Conservation (phyloP, 73 alveolate genomes). For the Paramecium pentaurelia region DNA sequence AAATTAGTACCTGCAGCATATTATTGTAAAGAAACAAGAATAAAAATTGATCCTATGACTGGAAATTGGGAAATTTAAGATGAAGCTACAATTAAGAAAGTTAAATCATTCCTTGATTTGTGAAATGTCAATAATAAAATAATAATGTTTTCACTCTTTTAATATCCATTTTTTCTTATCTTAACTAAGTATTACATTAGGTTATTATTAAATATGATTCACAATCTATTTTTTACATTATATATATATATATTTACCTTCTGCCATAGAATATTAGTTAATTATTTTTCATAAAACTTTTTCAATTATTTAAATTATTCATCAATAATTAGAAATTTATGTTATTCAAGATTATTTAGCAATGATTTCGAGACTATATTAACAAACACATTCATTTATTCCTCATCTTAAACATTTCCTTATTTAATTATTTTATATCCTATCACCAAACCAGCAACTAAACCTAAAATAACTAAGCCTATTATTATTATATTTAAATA, state of each 20-base stretch:
- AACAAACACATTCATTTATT: not conserved
- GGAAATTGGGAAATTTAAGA: not conserved
- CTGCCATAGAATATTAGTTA: not conserved
- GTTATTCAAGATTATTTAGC: not conserved
- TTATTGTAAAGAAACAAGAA: constrained; percentile 35
- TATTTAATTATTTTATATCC: not conserved
- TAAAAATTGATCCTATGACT: not conserved
- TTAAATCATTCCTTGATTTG: constrained; percentile 19
- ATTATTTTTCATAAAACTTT: not conserved
- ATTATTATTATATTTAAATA: not conserved
- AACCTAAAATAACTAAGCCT: not conserved
- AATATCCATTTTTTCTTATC: not conserved
- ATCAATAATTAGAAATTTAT: not conserved
- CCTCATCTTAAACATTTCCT: not conserved
- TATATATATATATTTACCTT: not conserved
- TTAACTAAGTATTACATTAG: not conserved
- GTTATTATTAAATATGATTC: not conserved
- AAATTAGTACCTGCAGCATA: constrained; percentile 54
- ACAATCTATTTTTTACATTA: not conserved
- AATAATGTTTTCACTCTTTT: not conserved
- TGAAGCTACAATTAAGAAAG: not conserved
- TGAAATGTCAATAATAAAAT: not conserved
- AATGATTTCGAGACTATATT: not conserved
- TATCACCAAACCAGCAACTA: not conserved
- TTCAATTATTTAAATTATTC: not conserved